Evolutionary conservation across 75 land plant species (phyloP), one percentile per base, ranked within the genome.

Genomic region (Sequoiadendron giganteum): DNA sequence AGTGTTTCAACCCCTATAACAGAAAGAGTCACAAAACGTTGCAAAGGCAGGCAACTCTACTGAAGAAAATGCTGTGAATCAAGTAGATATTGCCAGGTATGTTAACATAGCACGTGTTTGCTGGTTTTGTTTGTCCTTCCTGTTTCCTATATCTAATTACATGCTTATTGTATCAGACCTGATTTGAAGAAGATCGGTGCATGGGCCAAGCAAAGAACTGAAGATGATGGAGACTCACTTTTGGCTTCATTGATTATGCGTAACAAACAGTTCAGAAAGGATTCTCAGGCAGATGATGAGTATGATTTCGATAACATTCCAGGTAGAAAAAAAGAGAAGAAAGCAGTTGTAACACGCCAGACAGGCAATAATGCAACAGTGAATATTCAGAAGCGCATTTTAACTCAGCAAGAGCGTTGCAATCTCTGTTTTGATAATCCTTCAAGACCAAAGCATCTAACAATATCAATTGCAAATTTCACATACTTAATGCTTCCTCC

Each of bases 401-500:
- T 92, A 73, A 95, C 97, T 68, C 99, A 98, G 84, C 89, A 95
- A 85, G 99, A 98, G 88, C 95, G 98, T 42, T 98, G 99, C 85
- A 93, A 91, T 36, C 94, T 93, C 77, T 98, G 99, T 84, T 98
- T 98, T 88, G 98, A 95, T 43, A 98, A 94, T 85, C 95, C 94
- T 72, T 89, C 92, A 32, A 91, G 99, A 78, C 97, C 97, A n/a
- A 95, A 92, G 87, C 97, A 98, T 83, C 96, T 98, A 43, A 94
- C 94, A 39, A 86, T 95, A 48, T 91, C 99, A 10, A 94, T 98
- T 70, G 99, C 93, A 10, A 95, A 98, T 86, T 94, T 91, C 68
- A 91, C 97, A 25, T 98, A 98, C 68, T 79, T 98, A 68, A 95
- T 93, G 93, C 85, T 98, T 75, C 97, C 99, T 42, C 98, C 95